Evolutionary conservation across 345 rosid genomes (phyloP), one percentile per base, ranked within the genome.

Genomic region (Acer saccharum): DNA sequence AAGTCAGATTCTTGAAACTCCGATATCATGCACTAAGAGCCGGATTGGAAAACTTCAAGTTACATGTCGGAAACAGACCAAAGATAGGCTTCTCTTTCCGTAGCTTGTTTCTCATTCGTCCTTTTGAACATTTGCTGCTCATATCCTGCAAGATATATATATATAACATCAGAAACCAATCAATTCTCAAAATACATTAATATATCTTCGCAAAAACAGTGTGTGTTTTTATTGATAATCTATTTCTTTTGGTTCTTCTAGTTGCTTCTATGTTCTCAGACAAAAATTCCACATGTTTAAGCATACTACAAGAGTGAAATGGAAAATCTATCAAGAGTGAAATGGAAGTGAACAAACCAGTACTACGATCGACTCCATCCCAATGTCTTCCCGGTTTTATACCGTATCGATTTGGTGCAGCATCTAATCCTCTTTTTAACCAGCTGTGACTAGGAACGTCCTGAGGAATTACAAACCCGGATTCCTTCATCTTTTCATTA

Each of bases 361-460:
- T 94, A 75, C 99, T 96, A 58, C 97, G 97, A 78, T 94, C 97
- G 6, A 96, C 95, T 4, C 98, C 98, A 85, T 96, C 99, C 99
- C 99, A 96, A 66, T 94, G 99, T 77, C 98, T 88, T 80, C 99
- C 99, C 3, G 99, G 97, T 84, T 78, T 89, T 65, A 96, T 92
- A 48, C 97, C 95, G 73, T 96, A 94, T 62, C 93, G 87, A 80
- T 96, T 96, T 13, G 95, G 85, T 65, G 97, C 92, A 60, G 97
- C 92, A 39, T 91, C 94, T 65, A 91, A 65, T 27, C 95, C 89
- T 87, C 99, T 87, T 76, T 85, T 88, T 54, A 94, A 48, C 98
- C 97, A 96, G 86, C 98, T 92, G 77, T 92, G 97, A 75, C 74
- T 84, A 10, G 98, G 99, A 57, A 89, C 82, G 32, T 81, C 91